These are phyloP conservation scores for Boletus huronensis DNA, from an alignment of 768 basidiomycete genomes.

Conservation along the genomic window DNA sequence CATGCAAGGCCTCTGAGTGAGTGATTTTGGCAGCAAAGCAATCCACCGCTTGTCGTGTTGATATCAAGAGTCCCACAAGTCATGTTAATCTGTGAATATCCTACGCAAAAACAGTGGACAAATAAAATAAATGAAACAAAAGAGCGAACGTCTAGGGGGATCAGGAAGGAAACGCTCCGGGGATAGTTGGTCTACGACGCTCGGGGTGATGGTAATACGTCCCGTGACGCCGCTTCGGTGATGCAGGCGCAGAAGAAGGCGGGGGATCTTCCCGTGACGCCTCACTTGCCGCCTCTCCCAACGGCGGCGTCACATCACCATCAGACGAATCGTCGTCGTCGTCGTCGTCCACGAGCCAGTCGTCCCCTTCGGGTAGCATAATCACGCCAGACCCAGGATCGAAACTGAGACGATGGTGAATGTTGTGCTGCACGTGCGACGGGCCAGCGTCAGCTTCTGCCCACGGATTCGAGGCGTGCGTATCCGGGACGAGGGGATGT, in stretches of 20 bases:
- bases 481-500: conserved; percentile 26
- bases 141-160: neutral
- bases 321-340: conserved; percentile 45
- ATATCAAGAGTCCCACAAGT: neutral
- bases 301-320: conserved; percentile 30
- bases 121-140: neutral
- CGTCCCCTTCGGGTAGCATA: conserved; percentile 72
- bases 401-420: conserved; percentile 68
- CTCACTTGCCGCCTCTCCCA: conserved; percentile 13
- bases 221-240: conserved; percentile 58
- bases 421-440: conserved; percentile 24
- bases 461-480: conserved; percentile 54
- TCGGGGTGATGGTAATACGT: conserved; percentile 91
- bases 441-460: conserved; percentile 37
- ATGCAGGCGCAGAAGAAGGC: conserved; percentile 28
- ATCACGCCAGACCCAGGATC: conserved; percentile 88
- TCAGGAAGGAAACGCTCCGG: conserved; percentile 51
- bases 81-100: neutral
- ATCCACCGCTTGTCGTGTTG: too few relatives aligned
- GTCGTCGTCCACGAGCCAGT: conserved; percentile 57
- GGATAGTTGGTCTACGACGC: conserved; percentile 46
- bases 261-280: conserved; percentile 24
- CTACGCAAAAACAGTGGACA: neutral
- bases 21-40: too few relatives aligned
- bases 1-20: too few relatives aligned